phyloP scores from a whole-genome alignment of 2,329 filamentous ascomycete genomes.

The Basipetospora chlamydospora region DNA sequence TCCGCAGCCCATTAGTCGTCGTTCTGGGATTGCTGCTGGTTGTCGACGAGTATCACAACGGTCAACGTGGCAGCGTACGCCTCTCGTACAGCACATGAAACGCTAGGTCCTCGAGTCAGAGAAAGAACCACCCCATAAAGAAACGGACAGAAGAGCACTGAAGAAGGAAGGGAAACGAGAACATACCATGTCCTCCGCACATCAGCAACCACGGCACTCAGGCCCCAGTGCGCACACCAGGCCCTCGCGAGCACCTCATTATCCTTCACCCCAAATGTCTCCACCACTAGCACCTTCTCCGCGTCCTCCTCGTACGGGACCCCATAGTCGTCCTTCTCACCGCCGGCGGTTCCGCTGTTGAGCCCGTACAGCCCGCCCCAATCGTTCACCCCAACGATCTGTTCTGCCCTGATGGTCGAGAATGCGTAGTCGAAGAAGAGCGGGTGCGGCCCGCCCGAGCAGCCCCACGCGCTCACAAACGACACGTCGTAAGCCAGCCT shows the following conservation, averaged over 20 bases:
- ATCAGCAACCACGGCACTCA: conserved; percentile 57
- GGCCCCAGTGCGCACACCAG: conserved; percentile 64
- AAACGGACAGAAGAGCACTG: conserved; percentile 1
- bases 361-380: conserved; percentile 39
- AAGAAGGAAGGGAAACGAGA: no score
- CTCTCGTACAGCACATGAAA: conserved; percentile 61
- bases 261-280: conserved; percentile 58
- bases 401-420: conserved; percentile 43
- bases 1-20: no score
- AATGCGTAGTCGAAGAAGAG: conserved; percentile 60
- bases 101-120: no score
- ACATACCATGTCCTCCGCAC: conserved; percentile 51
- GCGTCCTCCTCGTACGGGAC: conserved; percentile 25
- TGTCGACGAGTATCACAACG: conserved; percentile 55
- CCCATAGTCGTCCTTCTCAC: no score
- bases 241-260: conserved; percentile 64
- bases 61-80: conserved; percentile 60
- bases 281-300: conserved; percentile 55
- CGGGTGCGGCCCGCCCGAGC: conserved; percentile 48
- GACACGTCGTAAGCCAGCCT: conserved; percentile 48
- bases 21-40: no score
- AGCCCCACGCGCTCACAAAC: conserved; percentile 54
- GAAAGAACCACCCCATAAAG: not conserved
- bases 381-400: conserved; percentile 49
- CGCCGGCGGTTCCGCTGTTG: no score